Base-by-base conservation (phyloP, 1,139 yeast species). In the Protomyces arabidopsidicola region DNA sequence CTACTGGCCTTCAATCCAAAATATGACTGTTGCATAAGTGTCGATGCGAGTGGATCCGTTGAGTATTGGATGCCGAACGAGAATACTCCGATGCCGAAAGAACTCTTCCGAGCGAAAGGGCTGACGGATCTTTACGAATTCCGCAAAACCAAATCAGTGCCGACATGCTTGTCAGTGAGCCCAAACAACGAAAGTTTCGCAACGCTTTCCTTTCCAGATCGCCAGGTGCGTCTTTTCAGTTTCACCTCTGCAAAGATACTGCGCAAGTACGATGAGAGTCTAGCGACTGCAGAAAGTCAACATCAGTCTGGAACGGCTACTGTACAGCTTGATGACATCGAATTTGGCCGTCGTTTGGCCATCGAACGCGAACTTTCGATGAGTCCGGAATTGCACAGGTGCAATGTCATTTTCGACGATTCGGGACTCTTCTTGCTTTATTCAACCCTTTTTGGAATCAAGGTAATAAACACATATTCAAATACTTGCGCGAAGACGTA, bases 101-200 rank as follows among this genome's bases (percentile, higher is more conserved):
- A 12, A n/a, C 45, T 48, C 10, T 80, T 79, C 70, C 72, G 74
- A 50, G 70, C 73, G 69, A 81, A 81, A 67, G 74, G 80, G 22
- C 73, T 75, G 54, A 81, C 84, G 0, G 78, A 79, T 66, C 70
- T 81, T 51, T 77, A 78, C 66, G 77, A 76, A 24, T 71, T 79
- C 60, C 74, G 77, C 22, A 78, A 77, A 65, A 55, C 68, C 45
- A 77, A 77, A 67, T 68, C 75, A 1, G 57, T 67, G 1, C 73
- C 75, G 0, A 59, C 70, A 2, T 62, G 69, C 2, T 53, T 77
- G 18, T 61, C 67, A 5, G 65, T 76, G 16, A 70, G 75, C 12
- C 73, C 72, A 2, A 72, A 74, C 59, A 73, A 71, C 2, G 65
- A 67, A 6, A 70, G 68, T 31, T 71, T 71, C 27, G 75, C 75